phyloP scores from a whole-genome alignment of 768 basidiomycete genomes.

The Fistulinella prunicolor region DNA sequence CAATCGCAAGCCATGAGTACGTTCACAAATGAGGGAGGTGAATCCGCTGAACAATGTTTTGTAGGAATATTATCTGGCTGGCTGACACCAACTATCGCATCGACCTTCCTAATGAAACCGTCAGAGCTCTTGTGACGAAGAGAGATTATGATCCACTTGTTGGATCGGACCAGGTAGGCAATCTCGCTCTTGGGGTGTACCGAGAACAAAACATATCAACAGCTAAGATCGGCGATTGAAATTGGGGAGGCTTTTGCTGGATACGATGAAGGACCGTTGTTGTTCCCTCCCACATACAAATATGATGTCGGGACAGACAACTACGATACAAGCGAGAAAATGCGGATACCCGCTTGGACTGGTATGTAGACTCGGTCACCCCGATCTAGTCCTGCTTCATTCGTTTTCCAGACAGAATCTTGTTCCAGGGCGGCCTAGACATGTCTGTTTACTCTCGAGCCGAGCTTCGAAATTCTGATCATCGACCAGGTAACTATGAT shows the following conservation, averaged over 20 bases:
- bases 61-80: conserved; percentile 88
- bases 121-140: conserved; percentile 58
- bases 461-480: conserved; percentile 90
- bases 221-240: conserved; percentile 77
- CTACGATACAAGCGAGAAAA: conserved; percentile 96
- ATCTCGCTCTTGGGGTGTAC: not conserved
- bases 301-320: conserved; percentile 79
- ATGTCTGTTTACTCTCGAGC: conserved; percentile 79
- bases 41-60: conserved; percentile 3
- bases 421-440: conserved; percentile 80
- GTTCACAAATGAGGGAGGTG: conserved; percentile 24
- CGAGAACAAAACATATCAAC: not conserved
- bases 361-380: conserved; percentile 45
- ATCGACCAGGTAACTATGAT: conserved; percentile 80
- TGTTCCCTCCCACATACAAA: conserved; percentile 95
- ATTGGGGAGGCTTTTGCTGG: conserved; percentile 71
- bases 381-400: conserved; percentile 2
- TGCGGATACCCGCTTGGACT: conserved; percentile 96
- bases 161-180: conserved; percentile 81
- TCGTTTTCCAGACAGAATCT: conserved; percentile 72
- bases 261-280: conserved; percentile 84
- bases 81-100: conserved; percentile 97
- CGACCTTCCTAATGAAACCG: conserved; percentile 78
- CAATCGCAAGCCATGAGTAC: conserved; percentile 87
- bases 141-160: conserved; percentile 73